phyloP scores from a whole-genome alignment of 441 rosid genomes.

The Flueggea neowawraea region DNA sequence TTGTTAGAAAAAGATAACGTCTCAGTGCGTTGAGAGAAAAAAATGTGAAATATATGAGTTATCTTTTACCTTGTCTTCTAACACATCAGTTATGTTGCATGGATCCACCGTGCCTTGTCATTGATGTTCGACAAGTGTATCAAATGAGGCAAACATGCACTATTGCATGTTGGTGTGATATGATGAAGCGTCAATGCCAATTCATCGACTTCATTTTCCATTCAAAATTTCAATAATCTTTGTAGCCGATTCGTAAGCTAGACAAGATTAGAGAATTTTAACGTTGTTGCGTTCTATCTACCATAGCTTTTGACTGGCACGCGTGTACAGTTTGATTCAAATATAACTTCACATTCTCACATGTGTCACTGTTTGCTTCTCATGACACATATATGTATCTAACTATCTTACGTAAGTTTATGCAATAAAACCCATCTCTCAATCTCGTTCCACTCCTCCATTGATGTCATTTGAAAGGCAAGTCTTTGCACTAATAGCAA shows the following conservation, averaged over 20 bases:
- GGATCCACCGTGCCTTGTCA: too few relatives aligned
- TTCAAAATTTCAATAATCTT: background rate
- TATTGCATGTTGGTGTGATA: too few relatives aligned
- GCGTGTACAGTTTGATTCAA: slow-evolving; percentile 23
- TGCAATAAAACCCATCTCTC: background rate
- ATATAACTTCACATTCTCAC: slow-evolving; percentile 12
- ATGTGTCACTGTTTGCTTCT: slow-evolving; percentile 15
- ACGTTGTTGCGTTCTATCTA: slow-evolving; percentile 34
- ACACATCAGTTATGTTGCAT: too few relatives aligned
- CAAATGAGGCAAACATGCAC: too few relatives aligned
- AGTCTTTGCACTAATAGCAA: background rate
- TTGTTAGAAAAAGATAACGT: too few relatives aligned
- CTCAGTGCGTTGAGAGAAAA: too few relatives aligned
- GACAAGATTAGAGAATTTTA: background rate
- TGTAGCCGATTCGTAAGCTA: background rate
- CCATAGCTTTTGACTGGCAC: slow-evolving; percentile 29
- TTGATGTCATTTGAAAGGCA: background rate
- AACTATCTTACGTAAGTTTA: background rate
- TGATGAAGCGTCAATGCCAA: too few relatives aligned
- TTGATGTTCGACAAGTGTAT: too few relatives aligned
- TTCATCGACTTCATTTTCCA: background rate
- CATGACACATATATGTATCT: slow-evolving; percentile 18
- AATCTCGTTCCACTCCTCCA: background rate
- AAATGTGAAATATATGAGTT: too few relatives aligned
- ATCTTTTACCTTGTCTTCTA: too few relatives aligned